Conservation (phyloP, 305 asterid genomes). For the Fraxinus sp. region DNA sequence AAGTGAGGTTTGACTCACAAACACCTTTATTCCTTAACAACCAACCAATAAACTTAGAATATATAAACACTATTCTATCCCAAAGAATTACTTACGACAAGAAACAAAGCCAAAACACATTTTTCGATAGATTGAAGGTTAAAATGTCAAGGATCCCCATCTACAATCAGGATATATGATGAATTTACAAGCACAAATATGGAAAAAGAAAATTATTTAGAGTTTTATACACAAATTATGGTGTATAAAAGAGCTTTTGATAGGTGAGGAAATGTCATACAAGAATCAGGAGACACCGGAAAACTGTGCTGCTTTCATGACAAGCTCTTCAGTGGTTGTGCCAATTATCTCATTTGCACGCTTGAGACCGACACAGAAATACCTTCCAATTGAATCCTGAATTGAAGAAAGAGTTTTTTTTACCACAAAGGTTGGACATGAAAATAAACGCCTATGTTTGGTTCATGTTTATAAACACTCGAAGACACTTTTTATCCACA, state of each 20-base stretch:
- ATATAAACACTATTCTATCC: neutral
- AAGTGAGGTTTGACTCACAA: neutral
- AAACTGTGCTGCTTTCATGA: constrained; percentile 77
- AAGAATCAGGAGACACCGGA: constrained; percentile 39
- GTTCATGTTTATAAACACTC: neutral
- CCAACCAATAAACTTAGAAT: neutral
- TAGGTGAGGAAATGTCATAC: neutral
- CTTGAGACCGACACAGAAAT: constrained; percentile 80
- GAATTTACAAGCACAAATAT: neutral
- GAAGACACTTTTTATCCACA: neutral
- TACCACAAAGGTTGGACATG: neutral
- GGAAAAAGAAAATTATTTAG: neutral
- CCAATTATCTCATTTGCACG: constrained; percentile 98
- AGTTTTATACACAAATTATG: neutral
- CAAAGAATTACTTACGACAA: neutral
- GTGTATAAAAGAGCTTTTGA: neutral
- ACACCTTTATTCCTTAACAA: too few relatives aligned
- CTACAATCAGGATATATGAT: neutral
- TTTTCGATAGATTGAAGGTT: neutral
- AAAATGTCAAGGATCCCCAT: neutral
- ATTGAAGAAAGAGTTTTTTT: neutral
- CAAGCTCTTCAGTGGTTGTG: constrained; percentile 90
- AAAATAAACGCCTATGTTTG: neutral
- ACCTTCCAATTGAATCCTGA: constrained; percentile 91
- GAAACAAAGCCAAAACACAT: neutral